Conservation (phyloP, 805 yeast genomes). For the Lipomyces sp. region DNA sequence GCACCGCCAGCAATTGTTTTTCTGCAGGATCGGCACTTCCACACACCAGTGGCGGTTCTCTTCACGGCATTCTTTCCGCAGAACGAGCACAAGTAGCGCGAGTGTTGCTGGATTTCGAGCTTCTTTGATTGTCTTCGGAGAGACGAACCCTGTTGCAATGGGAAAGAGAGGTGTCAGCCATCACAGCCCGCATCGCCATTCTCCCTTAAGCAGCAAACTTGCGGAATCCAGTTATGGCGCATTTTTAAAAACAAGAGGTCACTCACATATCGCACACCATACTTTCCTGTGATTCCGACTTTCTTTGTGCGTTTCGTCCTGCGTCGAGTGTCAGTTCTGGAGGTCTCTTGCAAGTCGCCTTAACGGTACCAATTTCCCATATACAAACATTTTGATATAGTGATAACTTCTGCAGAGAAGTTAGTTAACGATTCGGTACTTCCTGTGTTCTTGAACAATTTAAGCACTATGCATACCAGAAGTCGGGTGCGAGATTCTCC, state of each 20-base stretch:
- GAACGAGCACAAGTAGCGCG: constrained; percentile 98
- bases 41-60: constrained; percentile 98
- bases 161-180: too few relatives aligned
- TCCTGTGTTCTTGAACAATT: too few relatives aligned
- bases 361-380: background rate
- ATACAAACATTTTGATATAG: too few relatives aligned
- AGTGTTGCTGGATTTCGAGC: constrained; percentile 98
- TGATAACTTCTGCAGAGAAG: too few relatives aligned
- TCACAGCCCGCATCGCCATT: background rate
- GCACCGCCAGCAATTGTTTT: constrained; percentile 99
- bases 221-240: background rate
- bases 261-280: constrained; percentile 93
- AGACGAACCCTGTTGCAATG: constrained; percentile 93
- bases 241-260: background rate
- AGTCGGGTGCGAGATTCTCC: too few relatives aligned
- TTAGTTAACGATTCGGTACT: too few relatives aligned
- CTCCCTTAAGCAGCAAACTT: background rate
- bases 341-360: background rate
- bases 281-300: constrained; percentile 99
- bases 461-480: too few relatives aligned
- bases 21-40: constrained; percentile 92
- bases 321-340: background rate
- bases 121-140: constrained; percentile 99
- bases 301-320: constrained; percentile 99
- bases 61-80: constrained; percentile 98